Conservation (phyloP, 805 yeast genomes). For the Candida vaughaniae region DNA sequence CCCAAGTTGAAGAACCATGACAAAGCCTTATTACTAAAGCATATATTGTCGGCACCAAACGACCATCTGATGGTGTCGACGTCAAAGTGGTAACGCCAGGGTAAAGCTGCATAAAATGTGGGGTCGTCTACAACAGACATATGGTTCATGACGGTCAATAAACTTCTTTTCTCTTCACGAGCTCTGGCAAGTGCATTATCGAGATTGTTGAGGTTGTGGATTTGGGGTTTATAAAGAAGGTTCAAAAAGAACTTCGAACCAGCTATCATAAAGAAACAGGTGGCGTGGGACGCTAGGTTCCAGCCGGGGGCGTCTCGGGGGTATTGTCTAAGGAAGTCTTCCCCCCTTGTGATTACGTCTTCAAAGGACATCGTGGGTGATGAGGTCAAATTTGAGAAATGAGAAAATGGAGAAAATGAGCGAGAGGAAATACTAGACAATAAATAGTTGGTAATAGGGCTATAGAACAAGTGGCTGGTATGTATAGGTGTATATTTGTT, state of each 20-base stretch:
- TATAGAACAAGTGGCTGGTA: too few relatives aligned
- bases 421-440: too few relatives aligned
- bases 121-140: conserved; percentile 95
- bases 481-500: too few relatives aligned
- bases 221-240: conserved; percentile 60
- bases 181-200: conserved; percentile 65
- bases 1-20: conserved; percentile 79
- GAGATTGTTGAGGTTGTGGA: conserved; percentile 62
- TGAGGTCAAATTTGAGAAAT: conserved; percentile 1
- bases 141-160: conserved; percentile 88
- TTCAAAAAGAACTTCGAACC: conserved; percentile 61
- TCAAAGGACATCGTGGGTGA: conserved; percentile 64
- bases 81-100: conserved; percentile 62
- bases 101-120: conserved; percentile 80
- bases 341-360: conserved; percentile 70
- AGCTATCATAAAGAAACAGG: conserved; percentile 65
- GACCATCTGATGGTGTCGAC: conserved; percentile 86
- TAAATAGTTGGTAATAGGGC: too few relatives aligned
- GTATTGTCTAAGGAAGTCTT: conserved; percentile 60
- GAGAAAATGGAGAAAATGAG: background rate
- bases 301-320: conserved; percentile 61
- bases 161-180: conserved; percentile 64
- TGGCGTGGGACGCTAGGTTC: conserved; percentile 66
- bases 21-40: conserved; percentile 59
- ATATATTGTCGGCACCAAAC: conserved; percentile 87